Conservation (phyloP, 139 green algal genomes). For the Asterochloris erici region DNA sequence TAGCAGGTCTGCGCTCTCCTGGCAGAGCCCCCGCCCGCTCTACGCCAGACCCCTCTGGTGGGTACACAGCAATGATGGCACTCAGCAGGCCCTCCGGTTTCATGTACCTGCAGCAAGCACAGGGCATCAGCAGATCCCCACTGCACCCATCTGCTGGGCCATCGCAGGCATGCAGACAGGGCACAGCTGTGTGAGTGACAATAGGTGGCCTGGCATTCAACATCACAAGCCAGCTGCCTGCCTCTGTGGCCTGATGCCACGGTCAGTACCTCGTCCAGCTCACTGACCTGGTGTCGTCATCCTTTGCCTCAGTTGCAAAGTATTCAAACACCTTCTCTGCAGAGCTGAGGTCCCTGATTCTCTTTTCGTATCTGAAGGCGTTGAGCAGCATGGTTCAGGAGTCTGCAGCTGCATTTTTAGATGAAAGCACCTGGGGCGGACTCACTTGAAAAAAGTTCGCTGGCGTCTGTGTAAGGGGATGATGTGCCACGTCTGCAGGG, state of each 20-base stretch:
- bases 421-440: not conserved
- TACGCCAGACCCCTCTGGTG: conserved; percentile 43
- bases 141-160: too few relatives aligned
- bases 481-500: conserved; percentile 7
- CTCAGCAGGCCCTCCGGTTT: conserved; percentile 50
- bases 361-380: conserved; percentile 73
- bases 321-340: conserved; percentile 87
- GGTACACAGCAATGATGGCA: conserved; percentile 70
- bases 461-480: not conserved
- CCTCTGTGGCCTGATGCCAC: too few relatives aligned
- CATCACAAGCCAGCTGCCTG: conserved; percentile 4
- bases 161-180: too few relatives aligned
- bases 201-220: not conserved
- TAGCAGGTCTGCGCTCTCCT: conserved; percentile 33
- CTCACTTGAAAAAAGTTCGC: conserved; percentile 9
- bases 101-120: conserved; percentile 32
- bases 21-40: conserved; percentile 60
- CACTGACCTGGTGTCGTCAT: conserved; percentile 7
- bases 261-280: too few relatives aligned
- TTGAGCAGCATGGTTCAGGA: too few relatives aligned
- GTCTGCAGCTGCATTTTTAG: not conserved
- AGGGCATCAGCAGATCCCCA: too few relatives aligned
- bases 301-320: conserved; percentile 44
- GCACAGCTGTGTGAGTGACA: too few relatives aligned
- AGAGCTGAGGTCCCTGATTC: conserved; percentile 63